A percentile compares a stretch with the other conserved stretches of the same genome.
Conservation (phyloP, 176 grass and related monocot species). For the Areca catechu region DNA sequence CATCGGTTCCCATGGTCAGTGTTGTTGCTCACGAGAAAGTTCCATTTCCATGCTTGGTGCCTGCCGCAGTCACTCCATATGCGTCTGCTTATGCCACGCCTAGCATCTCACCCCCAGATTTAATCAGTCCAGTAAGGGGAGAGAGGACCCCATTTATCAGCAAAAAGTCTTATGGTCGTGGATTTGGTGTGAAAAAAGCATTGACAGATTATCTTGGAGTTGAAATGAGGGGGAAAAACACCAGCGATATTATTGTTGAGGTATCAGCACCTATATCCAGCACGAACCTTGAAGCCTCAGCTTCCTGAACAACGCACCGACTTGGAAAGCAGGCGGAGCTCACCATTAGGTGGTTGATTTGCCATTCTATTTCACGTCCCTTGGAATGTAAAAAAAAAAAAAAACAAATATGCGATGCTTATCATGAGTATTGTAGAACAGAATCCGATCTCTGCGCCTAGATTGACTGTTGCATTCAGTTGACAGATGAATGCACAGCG, state of each 20-base stretch:
- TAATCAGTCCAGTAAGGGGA: slow-evolving; percentile 40
- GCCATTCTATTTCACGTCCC: no score
- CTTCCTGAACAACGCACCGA: no score
- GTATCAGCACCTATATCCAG: no score
- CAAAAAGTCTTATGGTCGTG: slow-evolving; percentile 25
- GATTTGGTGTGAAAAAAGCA: slow-evolving; percentile 46
- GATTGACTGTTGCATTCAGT: no score
- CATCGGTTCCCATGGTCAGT: slow-evolving; percentile 18
- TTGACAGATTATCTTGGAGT: slow-evolving; percentile 38
- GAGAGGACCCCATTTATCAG: slow-evolving; percentile 34
- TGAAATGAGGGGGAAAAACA: slow-evolving; percentile 38
- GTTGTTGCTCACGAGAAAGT: slow-evolving; percentile 42
- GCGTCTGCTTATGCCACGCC: slow-evolving; percentile 59
- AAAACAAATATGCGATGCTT: no score
- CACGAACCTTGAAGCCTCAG: no score
- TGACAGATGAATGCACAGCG: no score
- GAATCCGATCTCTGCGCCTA: no score
- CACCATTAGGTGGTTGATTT: no score
- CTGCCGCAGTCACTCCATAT: slow-evolving; percentile 64
- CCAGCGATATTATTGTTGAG: slow-evolving; percentile 13
- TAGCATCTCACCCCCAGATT: slow-evolving; percentile 43
- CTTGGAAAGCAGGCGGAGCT: no score
- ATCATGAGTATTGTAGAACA: no score
- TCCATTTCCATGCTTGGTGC: slow-evolving; percentile 44
- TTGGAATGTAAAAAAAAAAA: no score